Evolutionary conservation across 1,284 basidiomycete genomes (phyloP).

Genomic region (Ceratobasidium sp.): DNA sequence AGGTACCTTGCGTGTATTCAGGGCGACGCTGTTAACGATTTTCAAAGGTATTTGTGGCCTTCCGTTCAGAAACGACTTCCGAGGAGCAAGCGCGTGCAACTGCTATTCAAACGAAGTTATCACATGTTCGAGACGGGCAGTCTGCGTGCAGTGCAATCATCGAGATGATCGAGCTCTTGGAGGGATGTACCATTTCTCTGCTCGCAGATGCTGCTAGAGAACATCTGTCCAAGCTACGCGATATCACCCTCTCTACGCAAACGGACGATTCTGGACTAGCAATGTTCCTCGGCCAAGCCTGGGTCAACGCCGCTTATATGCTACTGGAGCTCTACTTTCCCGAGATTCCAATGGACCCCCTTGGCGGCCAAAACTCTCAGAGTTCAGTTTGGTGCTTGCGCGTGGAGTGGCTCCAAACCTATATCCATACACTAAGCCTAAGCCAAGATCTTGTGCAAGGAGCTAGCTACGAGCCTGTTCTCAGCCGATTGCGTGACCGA

Average conservation of each 20-base stretch:
- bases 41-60: constrained; percentile 18
- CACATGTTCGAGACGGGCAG: not conserved
- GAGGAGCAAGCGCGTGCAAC: not conserved
- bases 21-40: not conserved
- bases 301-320: constrained; percentile 73
- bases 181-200: not conserved
- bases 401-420: constrained; percentile 63
- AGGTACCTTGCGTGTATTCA: not conserved
- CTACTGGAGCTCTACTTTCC: constrained; percentile 86
- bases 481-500: constrained; percentile 57
- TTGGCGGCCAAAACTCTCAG: constrained; percentile 73
- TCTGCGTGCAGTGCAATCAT: not conserved
- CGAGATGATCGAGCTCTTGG: constrained; percentile 11
- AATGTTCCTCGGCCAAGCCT: constrained; percentile 55
- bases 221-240: constrained; percentile 4
- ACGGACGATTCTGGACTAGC: not conserved
- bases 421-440: constrained; percentile 70
- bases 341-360: constrained; percentile 89
- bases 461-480: constrained; percentile 66
- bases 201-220: constrained; percentile 12
- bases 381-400: constrained; percentile 67
- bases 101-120: constrained; percentile 7
- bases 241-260: not conserved
- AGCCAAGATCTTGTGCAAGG: constrained; percentile 77
- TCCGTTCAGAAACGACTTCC: constrained; percentile 6